These are phyloP conservation scores for Ogataea methanolica DNA, from an alignment of 805 yeast genomes.

Conservation along the genomic window DNA sequence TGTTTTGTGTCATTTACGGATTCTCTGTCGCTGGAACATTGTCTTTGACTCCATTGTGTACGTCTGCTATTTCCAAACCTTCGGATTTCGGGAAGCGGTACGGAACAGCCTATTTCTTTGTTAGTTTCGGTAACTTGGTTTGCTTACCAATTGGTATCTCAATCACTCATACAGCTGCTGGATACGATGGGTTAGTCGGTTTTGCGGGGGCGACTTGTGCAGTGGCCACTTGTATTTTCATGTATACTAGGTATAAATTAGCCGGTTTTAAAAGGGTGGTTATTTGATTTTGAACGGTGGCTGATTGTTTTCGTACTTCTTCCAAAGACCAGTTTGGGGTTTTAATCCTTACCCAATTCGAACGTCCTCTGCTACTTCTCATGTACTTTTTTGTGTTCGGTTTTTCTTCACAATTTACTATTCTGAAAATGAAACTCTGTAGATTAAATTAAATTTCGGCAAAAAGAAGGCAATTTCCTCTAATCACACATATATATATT, in stretches of 20 bases:
- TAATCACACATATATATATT: no score
- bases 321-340: no score
- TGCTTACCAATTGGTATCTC: conserved; percentile 42
- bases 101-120: conserved; percentile 59
- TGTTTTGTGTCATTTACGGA: conserved; percentile 53
- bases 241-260: conserved; percentile 16
- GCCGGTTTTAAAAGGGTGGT: conserved; percentile 18
- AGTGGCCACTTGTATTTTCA: conserved; percentile 17
- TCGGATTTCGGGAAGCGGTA: conserved; percentile 65
- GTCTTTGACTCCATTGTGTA: conserved; percentile 63
- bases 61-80: conserved; percentile 60
- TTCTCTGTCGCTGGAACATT: conserved; percentile 58
- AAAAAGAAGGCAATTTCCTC: no score
- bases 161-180: conserved; percentile 26
- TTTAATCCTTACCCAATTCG: no score
- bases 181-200: conserved; percentile 28
- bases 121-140: conserved; percentile 39
- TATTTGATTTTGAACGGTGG: background rate
- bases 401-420: no score
- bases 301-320: no score
- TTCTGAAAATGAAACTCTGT: no score
- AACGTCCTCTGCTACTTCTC: no score
- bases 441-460: no score
- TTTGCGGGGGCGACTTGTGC: conserved; percentile 30
- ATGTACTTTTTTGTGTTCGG: no score